Percentiles rank a stretch among this genome's conserved stretches.
These are phyloP conservation scores for Phytopythium sindhum DNA, from an alignment of 352 stramenopile species.

Conservation along the genomic window DNA sequence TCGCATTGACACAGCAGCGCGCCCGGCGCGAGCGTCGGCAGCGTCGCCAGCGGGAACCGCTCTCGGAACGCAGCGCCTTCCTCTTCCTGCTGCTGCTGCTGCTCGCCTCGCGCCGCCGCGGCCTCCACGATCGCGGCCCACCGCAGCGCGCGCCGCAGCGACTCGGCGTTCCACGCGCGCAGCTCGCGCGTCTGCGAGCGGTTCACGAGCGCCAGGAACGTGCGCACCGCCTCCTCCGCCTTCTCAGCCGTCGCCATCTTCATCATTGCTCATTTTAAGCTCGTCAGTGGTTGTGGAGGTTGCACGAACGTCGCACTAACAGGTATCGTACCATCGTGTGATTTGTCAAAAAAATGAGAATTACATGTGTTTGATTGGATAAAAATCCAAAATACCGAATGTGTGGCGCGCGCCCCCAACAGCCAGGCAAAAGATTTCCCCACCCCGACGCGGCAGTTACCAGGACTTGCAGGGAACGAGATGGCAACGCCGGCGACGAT, in stretches of 20 bases:
- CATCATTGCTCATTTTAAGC: background rate
- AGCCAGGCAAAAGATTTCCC: conserved; percentile 8
- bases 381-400: background rate
- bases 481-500: conserved; percentile 45
- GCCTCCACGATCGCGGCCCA: conserved; percentile 38
- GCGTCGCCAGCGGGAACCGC: conserved; percentile 31
- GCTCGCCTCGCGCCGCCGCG: conserved; percentile 8
- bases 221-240: conserved; percentile 11
- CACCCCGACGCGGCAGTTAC: background rate
- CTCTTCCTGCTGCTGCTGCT: conserved; percentile 15
- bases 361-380: background rate
- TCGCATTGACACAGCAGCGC: conserved; percentile 6
- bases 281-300: background rate
- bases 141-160: conserved; percentile 34
- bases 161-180: conserved; percentile 51
- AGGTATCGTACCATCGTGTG: fast-evolving
- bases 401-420: conserved; percentile 2
- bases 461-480: too few species aligned
- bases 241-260: background rate
- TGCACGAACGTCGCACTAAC: background rate
- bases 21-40: conserved; percentile 30
- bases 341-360: background rate
- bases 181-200: conserved; percentile 44
- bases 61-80: conserved; percentile 18
- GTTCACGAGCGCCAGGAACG: conserved; percentile 48